These are phyloP conservation scores for Insectozyma bohioensis DNA, from an alignment of 1,139 yeast genomes.

Conservation along the genomic window DNA sequence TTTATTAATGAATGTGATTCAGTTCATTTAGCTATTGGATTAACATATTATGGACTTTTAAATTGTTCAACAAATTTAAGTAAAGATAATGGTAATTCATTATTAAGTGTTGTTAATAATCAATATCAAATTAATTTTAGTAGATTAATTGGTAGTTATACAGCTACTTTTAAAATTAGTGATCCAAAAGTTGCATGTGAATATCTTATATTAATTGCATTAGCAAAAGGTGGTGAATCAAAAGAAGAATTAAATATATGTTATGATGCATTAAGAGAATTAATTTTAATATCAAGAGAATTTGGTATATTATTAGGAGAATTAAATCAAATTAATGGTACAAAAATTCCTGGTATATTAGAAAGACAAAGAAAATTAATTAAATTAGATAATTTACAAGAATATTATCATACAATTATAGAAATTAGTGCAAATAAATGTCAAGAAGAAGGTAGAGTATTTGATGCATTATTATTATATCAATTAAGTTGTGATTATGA, in stretches of 20 bases:
- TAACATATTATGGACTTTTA: conserved; percentile 73
- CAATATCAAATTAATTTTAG: conserved; percentile 54
- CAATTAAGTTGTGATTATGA: conserved; percentile 89
- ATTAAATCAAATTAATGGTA: conserved; percentile 66
- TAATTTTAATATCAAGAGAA: conserved; percentile 84
- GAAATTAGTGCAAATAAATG: conserved; percentile 86
- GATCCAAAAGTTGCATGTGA: conserved; percentile 93
- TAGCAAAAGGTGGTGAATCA: conserved; percentile 31
- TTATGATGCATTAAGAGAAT: conserved; percentile 80
- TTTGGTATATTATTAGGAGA: conserved; percentile 81
- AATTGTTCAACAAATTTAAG: conserved; percentile 44
- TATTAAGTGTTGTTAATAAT: conserved; percentile 33
- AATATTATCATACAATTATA: conserved; percentile 56
- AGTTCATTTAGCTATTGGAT: conserved; percentile 83
- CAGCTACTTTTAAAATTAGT: conserved; percentile 76
- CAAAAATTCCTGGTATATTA: conserved; percentile 78
- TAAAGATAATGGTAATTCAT: conserved; percentile 34
- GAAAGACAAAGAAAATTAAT: conserved; percentile 77
- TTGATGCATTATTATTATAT: conserved; percentile 82
- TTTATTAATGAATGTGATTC: conserved; percentile 77
- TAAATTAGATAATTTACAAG: conserved; percentile 53
- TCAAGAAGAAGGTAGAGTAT: conserved; percentile 86
- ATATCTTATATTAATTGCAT: conserved; percentile 71
- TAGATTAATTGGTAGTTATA: conserved; percentile 65
- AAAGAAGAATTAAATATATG: conserved; percentile 55